These are phyloP conservation scores for Garcileccinum viscosum DNA, from an alignment of 1,284 basidiomycete genomes.

Conservation along the genomic window DNA sequence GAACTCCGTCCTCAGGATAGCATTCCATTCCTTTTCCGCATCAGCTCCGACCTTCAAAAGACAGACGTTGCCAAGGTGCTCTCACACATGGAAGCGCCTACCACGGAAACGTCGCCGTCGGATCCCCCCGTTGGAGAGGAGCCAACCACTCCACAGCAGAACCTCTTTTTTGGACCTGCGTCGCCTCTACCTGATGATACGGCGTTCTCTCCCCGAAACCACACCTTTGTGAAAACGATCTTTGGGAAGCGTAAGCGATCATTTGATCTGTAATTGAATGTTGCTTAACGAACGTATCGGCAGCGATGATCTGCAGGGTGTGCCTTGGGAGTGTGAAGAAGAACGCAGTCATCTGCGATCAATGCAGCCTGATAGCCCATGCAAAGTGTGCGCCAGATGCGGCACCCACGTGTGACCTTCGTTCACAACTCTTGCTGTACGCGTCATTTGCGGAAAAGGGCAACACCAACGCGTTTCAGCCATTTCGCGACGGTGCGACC, in stretches of 20 bases:
- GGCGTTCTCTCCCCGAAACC: conserved; percentile 64
- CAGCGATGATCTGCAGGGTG: conserved; percentile 88
- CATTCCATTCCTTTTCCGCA: conserved; percentile 89
- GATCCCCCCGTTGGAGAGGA: conserved; percentile 39
- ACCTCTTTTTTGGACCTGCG: conserved; percentile 47
- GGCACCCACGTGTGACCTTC: conserved; percentile 82
- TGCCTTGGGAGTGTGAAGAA: conserved; percentile 85
- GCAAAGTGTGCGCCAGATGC: conserved; percentile 78
- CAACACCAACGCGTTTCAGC: conserved; percentile 58
- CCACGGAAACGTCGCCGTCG: conserved; percentile 48
- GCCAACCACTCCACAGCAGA: conserved; percentile 34
- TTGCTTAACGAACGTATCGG: conserved; percentile 26
- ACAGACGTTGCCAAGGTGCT: conserved; percentile 66
- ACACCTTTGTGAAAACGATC: conserved; percentile 89
- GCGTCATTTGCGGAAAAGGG: conserved; percentile 76
- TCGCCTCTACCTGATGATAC: conserved; percentile 52
- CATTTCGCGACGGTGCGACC: conserved; percentile 55
- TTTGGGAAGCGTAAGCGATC: conserved; percentile 84
- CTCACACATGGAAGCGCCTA: conserved; percentile 56
- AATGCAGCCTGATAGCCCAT: conserved; percentile 90
- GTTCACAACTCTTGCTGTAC: conserved; percentile 73
- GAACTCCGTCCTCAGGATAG: conserved; percentile 89
- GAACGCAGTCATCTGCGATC: conserved; percentile 85
- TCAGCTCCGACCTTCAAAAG: conserved; percentile 84
- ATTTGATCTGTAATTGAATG: neutral